Evolutionary conservation across 208 protist genomes (phyloP).

Genomic region (Trypanosoma mega): DNA sequence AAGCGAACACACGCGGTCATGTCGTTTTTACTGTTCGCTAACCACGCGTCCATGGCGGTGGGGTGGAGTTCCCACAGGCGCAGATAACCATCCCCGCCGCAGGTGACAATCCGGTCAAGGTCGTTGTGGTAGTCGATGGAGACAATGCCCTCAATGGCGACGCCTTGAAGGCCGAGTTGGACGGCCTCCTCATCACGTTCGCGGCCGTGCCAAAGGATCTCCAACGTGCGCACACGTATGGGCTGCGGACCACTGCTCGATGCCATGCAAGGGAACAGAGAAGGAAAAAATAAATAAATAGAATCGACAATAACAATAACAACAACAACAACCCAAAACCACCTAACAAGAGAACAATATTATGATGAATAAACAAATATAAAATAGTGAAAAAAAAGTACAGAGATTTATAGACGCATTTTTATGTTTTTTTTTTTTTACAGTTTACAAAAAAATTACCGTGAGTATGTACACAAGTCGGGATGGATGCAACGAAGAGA

Average conservation of each 20-base stretch:
- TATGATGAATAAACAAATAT: too few species aligned
- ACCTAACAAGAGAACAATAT: too few species aligned
- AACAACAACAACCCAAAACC: too few species aligned
- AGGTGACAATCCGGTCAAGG: constrained; percentile 66
- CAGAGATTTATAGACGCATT: too few species aligned
- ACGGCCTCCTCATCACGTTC: constrained; percentile 78
- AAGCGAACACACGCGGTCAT: constrained; percentile 74
- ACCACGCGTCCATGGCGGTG: constrained; percentile 51
- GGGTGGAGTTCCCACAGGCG: constrained; percentile 63
- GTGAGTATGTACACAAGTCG: too few species aligned
- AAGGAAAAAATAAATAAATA: too few species aligned
- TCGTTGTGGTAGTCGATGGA: constrained; percentile 66
- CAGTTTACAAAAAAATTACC: too few species aligned
- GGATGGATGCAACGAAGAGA: too few species aligned
- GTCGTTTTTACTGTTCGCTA: constrained; percentile 46
- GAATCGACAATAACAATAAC: too few species aligned
- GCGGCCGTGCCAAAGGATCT: constrained; percentile 84
- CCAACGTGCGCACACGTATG: constrained; percentile 77
- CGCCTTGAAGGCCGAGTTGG: constrained; percentile 65
- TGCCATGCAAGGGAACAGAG: constrained; percentile 1
- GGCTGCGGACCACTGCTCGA: constrained; percentile 3
- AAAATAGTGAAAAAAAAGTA: too few species aligned
- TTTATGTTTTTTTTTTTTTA: too few species aligned
- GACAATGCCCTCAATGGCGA: constrained; percentile 73
- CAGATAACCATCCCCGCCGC: constrained; percentile 76